Evolutionary conservation across 306 rosid species (phyloP).

Genomic region (Quercus mongolica): DNA sequence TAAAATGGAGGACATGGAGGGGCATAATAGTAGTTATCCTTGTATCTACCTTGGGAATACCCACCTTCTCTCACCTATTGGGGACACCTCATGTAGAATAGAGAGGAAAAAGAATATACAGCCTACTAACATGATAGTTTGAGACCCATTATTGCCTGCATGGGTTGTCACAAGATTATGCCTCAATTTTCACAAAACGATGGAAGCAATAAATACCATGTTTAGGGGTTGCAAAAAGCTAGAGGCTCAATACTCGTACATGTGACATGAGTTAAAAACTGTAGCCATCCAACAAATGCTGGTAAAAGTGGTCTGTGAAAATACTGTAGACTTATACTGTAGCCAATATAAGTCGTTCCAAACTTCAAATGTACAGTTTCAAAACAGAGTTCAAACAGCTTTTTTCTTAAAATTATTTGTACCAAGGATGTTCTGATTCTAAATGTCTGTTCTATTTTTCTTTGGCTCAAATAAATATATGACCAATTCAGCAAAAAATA

Average conservation of each 20-base stretch:
- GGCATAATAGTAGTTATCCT: slow-evolving; percentile 30
- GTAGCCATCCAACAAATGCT: background rate
- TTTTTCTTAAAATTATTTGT: background rate
- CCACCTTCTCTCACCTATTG: background rate
- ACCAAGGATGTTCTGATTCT: background rate
- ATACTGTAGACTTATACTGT: no score
- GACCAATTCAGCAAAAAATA: background rate
- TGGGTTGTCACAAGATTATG: background rate
- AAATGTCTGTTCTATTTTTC: background rate
- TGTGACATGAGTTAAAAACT: background rate
- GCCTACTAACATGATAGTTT: background rate
- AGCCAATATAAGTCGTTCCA: background rate
- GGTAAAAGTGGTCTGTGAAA: background rate
- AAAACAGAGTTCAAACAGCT: background rate
- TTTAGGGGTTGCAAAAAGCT: background rate
- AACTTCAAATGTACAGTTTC: background rate
- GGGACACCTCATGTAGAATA: slow-evolving; percentile 21
- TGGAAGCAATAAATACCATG: background rate
- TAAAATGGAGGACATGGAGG: slow-evolving; percentile 15
- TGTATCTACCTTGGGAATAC: slow-evolving; percentile 1
- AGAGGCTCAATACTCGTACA: background rate
- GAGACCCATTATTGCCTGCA: slow-evolving; percentile 11
- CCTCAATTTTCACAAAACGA: background rate
- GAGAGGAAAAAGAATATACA: slow-evolving; percentile 5
- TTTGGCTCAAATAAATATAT: background rate